Conservation (phyloP, 305 asterid genomes). For the Plantago rigida region DNA sequence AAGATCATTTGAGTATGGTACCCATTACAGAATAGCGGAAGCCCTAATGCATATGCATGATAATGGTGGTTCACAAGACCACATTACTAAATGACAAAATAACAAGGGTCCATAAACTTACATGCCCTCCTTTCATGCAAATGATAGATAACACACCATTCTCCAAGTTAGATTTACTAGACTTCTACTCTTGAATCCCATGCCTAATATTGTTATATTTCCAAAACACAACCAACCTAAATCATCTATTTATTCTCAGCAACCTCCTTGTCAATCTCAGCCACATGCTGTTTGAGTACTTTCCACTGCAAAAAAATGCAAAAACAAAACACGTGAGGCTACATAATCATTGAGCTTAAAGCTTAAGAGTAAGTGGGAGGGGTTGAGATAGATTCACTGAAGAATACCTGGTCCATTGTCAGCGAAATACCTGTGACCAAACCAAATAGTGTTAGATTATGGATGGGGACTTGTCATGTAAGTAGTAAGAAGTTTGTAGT, state of each 20-base stretch:
- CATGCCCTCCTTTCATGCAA: constrained; percentile 16
- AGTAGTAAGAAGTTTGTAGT: background rate
- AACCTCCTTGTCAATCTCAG: constrained; percentile 49
- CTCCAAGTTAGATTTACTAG: constrained; percentile 5
- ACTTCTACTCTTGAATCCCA: constrained; percentile 11
- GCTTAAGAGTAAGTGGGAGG: background rate
- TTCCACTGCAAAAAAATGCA: constrained; percentile 42
- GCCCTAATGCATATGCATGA: background rate
- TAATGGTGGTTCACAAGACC: background rate
- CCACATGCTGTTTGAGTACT: constrained; percentile 43
- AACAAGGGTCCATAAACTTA: constrained; percentile 11
- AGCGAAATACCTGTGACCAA: constrained; percentile 43
- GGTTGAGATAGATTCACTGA: background rate
- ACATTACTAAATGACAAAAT: background rate
- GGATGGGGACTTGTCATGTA: background rate
- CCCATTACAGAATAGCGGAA: constrained; percentile 20
- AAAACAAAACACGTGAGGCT: background rate
- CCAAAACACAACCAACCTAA: background rate
- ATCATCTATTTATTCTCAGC: constrained; percentile 22
- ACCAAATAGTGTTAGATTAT: background rate
- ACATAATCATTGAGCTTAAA: background rate
- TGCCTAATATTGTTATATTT: background rate
- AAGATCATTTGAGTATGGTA: background rate
- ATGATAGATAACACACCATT: constrained; percentile 4
- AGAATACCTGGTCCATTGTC: constrained; percentile 45